Base-by-base conservation (phyloP, 2,329 filamentous ascomycete species). In the Teratosphaeria gauchensis region DNA sequence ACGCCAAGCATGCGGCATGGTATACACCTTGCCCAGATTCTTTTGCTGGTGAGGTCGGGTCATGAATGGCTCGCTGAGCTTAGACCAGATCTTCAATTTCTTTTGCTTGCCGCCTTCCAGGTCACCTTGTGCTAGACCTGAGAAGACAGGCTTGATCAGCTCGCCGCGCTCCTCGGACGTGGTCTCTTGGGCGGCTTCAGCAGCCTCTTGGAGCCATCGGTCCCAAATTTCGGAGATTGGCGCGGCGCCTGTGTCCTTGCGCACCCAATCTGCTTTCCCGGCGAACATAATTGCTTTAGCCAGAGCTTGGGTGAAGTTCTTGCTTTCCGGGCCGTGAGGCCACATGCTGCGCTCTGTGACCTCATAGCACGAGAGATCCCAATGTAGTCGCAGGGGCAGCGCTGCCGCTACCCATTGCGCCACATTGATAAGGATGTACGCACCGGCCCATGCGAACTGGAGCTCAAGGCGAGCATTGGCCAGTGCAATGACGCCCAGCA, bases 401-500 rank as follows among this genome's bases (percentile, higher is more conserved):
- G 78, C 78, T 51, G 79, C 79, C 1, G 78, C 77, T 19, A 77
- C 73, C 78, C 79, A 81, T 64, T 81, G 79, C 8, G 72, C 72
- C 1, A 77, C 73, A 56, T 79, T 79, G 42, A 80, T 75, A 12
- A 79, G 65, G 70, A 80, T 76, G 64, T 78, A 81, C 0, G 77
- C 73, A 1, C 70, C 77, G 0, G 77, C 78, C 74, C 78, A 81
- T 1, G 74, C 76, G 35, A 79, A 74, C 61, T 81, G 79, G 0
- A 76, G 68, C 51, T 76, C 69, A 11, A 78, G 75, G 28, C 73
- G 74, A 2, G 78, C 74, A 58, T 80, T 81, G 61, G 77, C 78
- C 2, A 81, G 74, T 51, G 73, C 75, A 51, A 81, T 78, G 62
- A 81, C 77, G 12, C 79, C 78, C 42, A 77, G 72, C 78, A 81